A percentile compares a stretch with the other conserved stretches of the same genome.
Conservation (phyloP, 2,329 filamentous ascomycete genomes). For the Annulohypoxylon truncatum region DNA sequence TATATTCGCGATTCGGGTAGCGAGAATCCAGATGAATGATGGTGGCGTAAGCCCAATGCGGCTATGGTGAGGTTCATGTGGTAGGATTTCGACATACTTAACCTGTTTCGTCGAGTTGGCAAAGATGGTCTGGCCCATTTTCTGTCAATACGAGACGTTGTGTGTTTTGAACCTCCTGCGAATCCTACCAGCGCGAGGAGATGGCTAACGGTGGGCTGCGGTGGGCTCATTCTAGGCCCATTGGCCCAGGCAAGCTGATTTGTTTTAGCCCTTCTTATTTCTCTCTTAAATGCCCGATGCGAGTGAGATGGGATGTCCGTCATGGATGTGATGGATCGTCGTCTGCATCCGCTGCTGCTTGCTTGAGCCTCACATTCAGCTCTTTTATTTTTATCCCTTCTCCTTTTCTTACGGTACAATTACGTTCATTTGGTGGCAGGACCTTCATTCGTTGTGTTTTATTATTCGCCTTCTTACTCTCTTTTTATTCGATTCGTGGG, state of each 20-base stretch:
- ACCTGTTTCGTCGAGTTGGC: slow-evolving; percentile 22
- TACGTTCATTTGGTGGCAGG: slow-evolving; percentile 28
- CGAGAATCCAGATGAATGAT: background rate
- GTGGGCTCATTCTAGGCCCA: slow-evolving; percentile 21
- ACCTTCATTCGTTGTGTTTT: slow-evolving; percentile 26
- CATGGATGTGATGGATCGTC: slow-evolving; percentile 23
- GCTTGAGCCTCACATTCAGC: slow-evolving; percentile 30
- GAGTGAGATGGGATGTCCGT: slow-evolving; percentile 18
- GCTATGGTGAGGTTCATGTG: background rate
- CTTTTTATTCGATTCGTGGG: slow-evolving; percentile 25
- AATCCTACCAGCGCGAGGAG: slow-evolving; percentile 27
- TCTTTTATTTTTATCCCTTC: slow-evolving; percentile 12
- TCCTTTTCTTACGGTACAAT: background rate
- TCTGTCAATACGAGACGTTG: slow-evolving; percentile 33
- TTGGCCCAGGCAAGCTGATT: slow-evolving; percentile 18
- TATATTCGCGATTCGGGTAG: background rate
- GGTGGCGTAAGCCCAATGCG: slow-evolving; percentile 4
- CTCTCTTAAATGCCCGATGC: slow-evolving; percentile 22
- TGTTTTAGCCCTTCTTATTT: background rate
- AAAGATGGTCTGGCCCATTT: slow-evolving; percentile 12
- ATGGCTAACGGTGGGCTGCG: background rate
- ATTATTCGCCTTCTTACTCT: slow-evolving; percentile 16
- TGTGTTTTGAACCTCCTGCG: slow-evolving; percentile 31
- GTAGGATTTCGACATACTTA: slow-evolving; percentile 8
- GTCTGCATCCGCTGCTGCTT: slow-evolving; percentile 22